phyloP scores from a whole-genome alignment of 306 rosid genomes.

The Lablab purpureus region DNA sequence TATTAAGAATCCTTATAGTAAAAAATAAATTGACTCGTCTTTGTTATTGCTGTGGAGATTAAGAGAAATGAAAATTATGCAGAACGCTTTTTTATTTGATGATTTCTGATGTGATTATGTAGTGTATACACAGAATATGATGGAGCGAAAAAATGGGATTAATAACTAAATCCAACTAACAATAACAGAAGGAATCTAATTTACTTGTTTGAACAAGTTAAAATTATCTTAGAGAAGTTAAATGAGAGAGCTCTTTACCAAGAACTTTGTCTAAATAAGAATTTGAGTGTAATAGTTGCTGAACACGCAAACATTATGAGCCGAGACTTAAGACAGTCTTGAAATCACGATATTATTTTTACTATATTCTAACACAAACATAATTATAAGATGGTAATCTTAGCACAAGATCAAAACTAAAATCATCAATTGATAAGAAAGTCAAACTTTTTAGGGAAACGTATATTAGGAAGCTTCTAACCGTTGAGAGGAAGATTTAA shows the following conservation, averaged over 20 bases:
- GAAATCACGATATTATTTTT: background rate
- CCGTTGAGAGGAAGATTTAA: conserved; percentile 79
- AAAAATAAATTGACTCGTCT: background rate
- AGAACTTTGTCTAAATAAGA: too few species aligned
- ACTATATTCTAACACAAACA: background rate
- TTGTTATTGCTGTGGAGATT: background rate
- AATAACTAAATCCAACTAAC: background rate
- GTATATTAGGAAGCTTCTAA: conserved; percentile 47
- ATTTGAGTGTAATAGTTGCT: background rate
- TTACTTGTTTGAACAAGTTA: background rate
- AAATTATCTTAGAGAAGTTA: background rate
- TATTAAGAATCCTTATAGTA: background rate
- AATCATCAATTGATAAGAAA: background rate
- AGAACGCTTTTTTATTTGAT: background rate
- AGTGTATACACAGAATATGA: background rate
- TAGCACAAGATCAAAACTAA: conserved; percentile 21
- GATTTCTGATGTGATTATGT: background rate
- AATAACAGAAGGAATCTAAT: background rate
- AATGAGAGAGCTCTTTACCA: background rate
- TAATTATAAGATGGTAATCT: background rate
- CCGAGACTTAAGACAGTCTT: background rate
- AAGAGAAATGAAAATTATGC: background rate
- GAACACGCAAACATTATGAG: background rate
- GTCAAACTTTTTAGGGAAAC: background rate
- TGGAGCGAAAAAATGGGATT: background rate